A percentile compares a stretch with the other conserved stretches of the same genome.
phyloP scores from a whole-genome alignment of 2,329 filamentous ascomycete species.

The Claviceps capensis region DNA sequence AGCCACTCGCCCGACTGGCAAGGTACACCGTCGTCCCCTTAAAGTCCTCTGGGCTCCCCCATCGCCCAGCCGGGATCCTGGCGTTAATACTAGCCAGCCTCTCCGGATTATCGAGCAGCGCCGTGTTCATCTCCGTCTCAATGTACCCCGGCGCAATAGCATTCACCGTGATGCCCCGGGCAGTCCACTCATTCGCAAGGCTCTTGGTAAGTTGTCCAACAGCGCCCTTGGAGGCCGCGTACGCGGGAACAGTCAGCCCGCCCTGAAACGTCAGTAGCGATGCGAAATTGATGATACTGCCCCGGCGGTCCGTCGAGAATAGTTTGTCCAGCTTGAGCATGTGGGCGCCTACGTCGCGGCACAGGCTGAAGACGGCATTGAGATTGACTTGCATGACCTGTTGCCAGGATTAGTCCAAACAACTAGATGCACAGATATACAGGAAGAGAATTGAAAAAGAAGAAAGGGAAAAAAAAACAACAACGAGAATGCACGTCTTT shows the following conservation, averaged over 20 bases:
- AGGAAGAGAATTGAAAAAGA: too few relatives aligned
- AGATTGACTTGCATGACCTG: constrained; percentile 78
- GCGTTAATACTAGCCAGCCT: constrained; percentile 61
- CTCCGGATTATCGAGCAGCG: constrained; percentile 58
- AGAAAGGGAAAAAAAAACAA: not conserved
- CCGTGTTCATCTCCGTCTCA: constrained; percentile 87
- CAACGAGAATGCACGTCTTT: not conserved
- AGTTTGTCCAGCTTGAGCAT: constrained; percentile 45
- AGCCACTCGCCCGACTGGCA: constrained; percentile 61
- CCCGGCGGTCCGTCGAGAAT: constrained; percentile 41
- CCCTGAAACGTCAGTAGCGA: constrained; percentile 75
- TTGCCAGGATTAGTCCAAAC: not conserved
- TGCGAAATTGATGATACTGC: constrained; percentile 73
- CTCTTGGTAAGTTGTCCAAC: constrained; percentile 76
- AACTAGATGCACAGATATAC: too few relatives aligned
- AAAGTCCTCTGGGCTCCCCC: constrained; percentile 78
- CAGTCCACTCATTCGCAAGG: constrained; percentile 74
- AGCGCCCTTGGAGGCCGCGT: constrained; percentile 75
- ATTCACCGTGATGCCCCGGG: constrained; percentile 71
- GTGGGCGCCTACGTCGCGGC: constrained; percentile 64
- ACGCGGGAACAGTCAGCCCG: constrained; percentile 77
- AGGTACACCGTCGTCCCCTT: constrained; percentile 71
- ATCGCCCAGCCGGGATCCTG: constrained; percentile 71
- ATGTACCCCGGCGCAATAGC: constrained; percentile 85
- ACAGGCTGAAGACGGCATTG: constrained; percentile 63